Conservation (phyloP, 2,329 filamentous ascomycete genomes). For the Pyricularia pennisetigena region DNA sequence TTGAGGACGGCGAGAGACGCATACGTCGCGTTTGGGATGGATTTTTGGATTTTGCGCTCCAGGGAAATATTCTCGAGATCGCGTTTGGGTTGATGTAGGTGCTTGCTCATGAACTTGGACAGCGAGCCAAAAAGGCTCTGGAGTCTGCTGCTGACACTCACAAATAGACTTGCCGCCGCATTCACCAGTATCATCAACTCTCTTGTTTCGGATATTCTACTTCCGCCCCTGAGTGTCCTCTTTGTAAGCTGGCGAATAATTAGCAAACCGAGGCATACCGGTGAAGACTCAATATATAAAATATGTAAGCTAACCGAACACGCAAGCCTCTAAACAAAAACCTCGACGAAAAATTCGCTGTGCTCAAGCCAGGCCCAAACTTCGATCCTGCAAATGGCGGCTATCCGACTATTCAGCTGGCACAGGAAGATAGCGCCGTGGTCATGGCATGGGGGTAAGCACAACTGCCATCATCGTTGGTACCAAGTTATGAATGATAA, state of each 20-base stretch:
- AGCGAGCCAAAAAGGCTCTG: background rate
- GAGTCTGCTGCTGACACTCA: background rate
- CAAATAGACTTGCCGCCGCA: slow-evolving; percentile 51
- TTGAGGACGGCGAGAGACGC: slow-evolving; percentile 34
- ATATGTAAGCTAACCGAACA: background rate
- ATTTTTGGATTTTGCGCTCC: slow-evolving; percentile 63
- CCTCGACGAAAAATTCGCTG: slow-evolving; percentile 64
- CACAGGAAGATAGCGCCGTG: slow-evolving; percentile 60
- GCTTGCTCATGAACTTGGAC: background rate
- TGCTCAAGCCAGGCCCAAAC: slow-evolving; percentile 47
- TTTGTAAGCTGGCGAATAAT: slow-evolving; percentile 23
- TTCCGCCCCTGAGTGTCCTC: slow-evolving; percentile 59
- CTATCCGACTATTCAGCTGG: slow-evolving; percentile 63
- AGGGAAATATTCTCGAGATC: slow-evolving; percentile 67
- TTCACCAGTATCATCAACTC: slow-evolving; percentile 65
- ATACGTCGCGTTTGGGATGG: slow-evolving; percentile 47
- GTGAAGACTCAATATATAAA: background rate
- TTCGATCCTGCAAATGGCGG: slow-evolving; percentile 35
- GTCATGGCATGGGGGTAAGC: slow-evolving; percentile 60
- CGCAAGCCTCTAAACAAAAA: slow-evolving; percentile 52
- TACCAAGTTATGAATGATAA: background rate
- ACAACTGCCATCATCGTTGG: background rate
- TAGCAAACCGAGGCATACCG: background rate
- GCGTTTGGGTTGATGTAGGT: slow-evolving; percentile 64
- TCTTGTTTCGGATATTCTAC: slow-evolving; percentile 60